These are phyloP conservation scores for Purpureocillium lavendulum DNA, from an alignment of 2,329 filamentous ascomycete species.

Conservation along the genomic window DNA sequence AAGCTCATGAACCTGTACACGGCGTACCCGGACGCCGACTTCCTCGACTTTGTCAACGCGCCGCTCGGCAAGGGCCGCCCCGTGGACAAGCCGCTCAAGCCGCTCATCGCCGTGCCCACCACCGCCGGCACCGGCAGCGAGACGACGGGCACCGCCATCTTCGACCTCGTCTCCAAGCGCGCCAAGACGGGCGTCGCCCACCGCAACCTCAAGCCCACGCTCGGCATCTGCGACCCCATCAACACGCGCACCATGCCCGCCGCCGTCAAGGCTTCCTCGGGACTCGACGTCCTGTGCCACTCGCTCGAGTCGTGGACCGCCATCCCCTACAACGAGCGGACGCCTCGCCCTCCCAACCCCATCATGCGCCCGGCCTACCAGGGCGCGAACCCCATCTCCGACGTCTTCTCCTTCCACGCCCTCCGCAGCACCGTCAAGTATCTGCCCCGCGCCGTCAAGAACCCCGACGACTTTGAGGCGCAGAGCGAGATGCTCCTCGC, in stretches of 20 bases:
- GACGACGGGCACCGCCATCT: slow-evolving; percentile 96
- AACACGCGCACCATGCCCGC: slow-evolving; percentile 96
- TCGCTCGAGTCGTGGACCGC: slow-evolving; percentile 95
- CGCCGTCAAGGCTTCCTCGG: slow-evolving; percentile 84
- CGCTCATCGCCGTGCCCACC: slow-evolving; percentile 75
- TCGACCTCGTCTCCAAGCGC: slow-evolving; percentile 81
- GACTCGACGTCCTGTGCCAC: slow-evolving; percentile 92
- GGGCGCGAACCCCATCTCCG: slow-evolving; percentile 93
- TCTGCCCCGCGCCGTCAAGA: slow-evolving; percentile 74
- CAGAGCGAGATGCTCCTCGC: slow-evolving; percentile 94
- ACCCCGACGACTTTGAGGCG: slow-evolving; percentile 86
- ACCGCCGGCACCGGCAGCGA: slow-evolving; percentile 84
- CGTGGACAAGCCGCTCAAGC: slow-evolving; percentile 60
- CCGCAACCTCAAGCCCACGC: slow-evolving; percentile 86
- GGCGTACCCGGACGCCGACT: slow-evolving; percentile 82
- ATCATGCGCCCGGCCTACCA: slow-evolving; percentile 91
- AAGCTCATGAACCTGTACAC: slow-evolving; percentile 98
- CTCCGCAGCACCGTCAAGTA: slow-evolving; percentile 82
- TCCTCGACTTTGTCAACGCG: slow-evolving; percentile 96
- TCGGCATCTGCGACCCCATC: slow-evolving; percentile 77
- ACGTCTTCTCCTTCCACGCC: slow-evolving; percentile 89
- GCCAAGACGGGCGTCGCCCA: slow-evolving; percentile 96
- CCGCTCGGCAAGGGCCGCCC: slow-evolving; percentile 82
- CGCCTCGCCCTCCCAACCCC: slow-evolving; percentile 77
- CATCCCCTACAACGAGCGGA: slow-evolving; percentile 84